These are phyloP conservation scores for Apiotrichum veenhuisii DNA, from an alignment of 1,284 basidiomycete genomes.

Conservation along the genomic window DNA sequence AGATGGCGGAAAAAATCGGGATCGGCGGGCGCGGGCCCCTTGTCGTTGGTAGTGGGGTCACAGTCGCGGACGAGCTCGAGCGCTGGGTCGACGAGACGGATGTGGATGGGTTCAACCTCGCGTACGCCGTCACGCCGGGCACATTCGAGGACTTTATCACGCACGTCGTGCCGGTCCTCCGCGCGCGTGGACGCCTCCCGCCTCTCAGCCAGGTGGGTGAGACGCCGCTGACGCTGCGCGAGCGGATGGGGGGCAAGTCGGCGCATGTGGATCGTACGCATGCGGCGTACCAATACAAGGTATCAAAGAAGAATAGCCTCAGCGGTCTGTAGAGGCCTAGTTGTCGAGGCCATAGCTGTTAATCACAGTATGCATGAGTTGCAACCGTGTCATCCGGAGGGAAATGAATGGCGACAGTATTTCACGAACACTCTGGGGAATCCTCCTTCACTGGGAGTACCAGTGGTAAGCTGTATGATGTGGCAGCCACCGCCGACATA, in stretches of 20 bases:
- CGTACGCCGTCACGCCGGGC: slow-evolving; percentile 10
- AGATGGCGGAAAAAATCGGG: slow-evolving; percentile 12
- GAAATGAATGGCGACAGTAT: too few relatives aligned
- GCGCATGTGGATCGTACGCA: slow-evolving; percentile 5
- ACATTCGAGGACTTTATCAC: slow-evolving; percentile 17
- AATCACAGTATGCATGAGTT: too few relatives aligned
- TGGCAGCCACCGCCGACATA: too few relatives aligned
- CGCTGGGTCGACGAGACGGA: slow-evolving; percentile 10
- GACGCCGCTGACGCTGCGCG: slow-evolving; percentile 7
- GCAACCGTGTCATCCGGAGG: too few relatives aligned
- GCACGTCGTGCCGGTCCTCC: slow-evolving; percentile 14
- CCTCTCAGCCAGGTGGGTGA: background rate
- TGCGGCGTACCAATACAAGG: slow-evolving; percentile 11
- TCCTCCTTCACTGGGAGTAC: too few relatives aligned
- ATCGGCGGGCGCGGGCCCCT: slow-evolving; percentile 14
- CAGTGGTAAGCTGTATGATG: too few relatives aligned
- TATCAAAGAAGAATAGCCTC: too few relatives aligned
- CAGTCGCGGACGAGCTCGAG: slow-evolving; percentile 13
- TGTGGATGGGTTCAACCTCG: slow-evolving; percentile 18
- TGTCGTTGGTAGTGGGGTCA: slow-evolving; percentile 8
- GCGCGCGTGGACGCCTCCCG: slow-evolving; percentile 6
- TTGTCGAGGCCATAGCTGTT: too few relatives aligned
- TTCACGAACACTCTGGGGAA: too few relatives aligned
- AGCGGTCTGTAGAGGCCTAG: too few relatives aligned
- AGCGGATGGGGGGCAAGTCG: slow-evolving; percentile 7